Conservation (phyloP, 78 protist species). For the Pigoraptor vietnamica region DNA sequence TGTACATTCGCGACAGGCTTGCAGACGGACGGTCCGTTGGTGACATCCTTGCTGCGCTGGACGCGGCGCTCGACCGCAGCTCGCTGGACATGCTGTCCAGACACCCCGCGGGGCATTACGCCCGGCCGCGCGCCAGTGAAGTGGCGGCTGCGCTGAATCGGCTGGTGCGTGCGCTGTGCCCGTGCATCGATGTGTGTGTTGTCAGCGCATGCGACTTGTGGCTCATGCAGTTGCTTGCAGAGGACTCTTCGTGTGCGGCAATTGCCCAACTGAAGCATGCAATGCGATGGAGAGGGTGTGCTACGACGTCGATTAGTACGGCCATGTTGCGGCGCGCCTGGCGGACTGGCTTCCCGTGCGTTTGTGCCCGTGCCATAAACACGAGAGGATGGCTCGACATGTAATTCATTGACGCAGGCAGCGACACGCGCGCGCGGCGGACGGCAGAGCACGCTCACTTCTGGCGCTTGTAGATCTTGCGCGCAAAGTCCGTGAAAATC, state of each 20-base stretch:
- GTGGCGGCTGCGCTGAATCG: not conserved
- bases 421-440: not conserved
- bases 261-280: no score
- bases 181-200: not conserved
- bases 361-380: no score
- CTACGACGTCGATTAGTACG: no score
- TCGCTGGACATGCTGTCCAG: not conserved
- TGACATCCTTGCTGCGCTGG: not conserved
- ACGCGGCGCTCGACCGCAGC: not conserved
- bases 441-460: constrained; percentile 5
- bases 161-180: not conserved
- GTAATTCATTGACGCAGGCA: no score
- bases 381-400: no score
- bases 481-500: constrained; percentile 21
- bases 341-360: no score
- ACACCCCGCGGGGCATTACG: not conserved
- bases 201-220: not conserved
- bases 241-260: no score
- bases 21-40: not conserved
- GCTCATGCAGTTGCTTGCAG: not conserved
- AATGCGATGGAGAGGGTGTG: no score
- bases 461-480: constrained; percentile 28
- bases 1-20: not conserved
- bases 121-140: not conserved
- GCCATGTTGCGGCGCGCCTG: no score